Percentiles rank a stretch among this genome's conserved stretches.
Evolutionary conservation across 495 filamentous ascomycete species (phyloP).

Genomic region (Usnea hakonensis): DNA sequence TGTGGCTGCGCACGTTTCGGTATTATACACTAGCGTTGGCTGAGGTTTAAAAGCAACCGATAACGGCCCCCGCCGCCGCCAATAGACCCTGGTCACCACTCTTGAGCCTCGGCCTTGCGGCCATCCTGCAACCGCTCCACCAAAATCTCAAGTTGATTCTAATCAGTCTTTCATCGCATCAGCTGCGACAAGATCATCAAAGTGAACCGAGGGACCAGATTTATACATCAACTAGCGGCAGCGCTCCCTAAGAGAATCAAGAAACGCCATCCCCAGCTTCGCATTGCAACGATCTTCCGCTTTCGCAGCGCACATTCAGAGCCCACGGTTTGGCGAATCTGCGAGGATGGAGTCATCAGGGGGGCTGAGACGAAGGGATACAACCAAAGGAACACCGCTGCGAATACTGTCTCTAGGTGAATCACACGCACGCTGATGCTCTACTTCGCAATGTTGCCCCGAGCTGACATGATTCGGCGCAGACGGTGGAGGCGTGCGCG

Average conservation of each 20-base stretch:
- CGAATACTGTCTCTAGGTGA: conserved; percentile 85
- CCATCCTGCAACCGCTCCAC: conserved; percentile 3
- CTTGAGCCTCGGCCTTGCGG: conserved; percentile 6
- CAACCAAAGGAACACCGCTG: conserved; percentile 86
- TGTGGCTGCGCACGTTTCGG: no score
- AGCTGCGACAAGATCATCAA: not conserved
- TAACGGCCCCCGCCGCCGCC: not conserved
- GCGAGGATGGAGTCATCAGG: conserved; percentile 15
- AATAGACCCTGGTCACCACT: not conserved
- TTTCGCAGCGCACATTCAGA: not conserved
- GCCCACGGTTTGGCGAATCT: not conserved
- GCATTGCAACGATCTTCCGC: not conserved
- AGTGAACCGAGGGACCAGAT: not conserved
- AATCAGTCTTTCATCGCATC: not conserved
- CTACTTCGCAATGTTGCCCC: not conserved
- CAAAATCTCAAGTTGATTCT: not conserved
- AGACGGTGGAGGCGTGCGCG: conserved; percentile 96
- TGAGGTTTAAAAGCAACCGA: no score
- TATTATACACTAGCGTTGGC: no score
- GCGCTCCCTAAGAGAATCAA: not conserved
- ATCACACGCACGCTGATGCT: conserved; percentile 23
- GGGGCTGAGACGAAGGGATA: conserved; percentile 69
- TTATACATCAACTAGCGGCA: not conserved
- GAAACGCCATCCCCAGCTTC: not conserved
- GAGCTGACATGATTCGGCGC: not conserved